Evolutionary conservation across 192 early-diverging fungal species (phyloP), one percentile per base, ranked within the genome.

Genomic region (Gigaspora rosea): DNA sequence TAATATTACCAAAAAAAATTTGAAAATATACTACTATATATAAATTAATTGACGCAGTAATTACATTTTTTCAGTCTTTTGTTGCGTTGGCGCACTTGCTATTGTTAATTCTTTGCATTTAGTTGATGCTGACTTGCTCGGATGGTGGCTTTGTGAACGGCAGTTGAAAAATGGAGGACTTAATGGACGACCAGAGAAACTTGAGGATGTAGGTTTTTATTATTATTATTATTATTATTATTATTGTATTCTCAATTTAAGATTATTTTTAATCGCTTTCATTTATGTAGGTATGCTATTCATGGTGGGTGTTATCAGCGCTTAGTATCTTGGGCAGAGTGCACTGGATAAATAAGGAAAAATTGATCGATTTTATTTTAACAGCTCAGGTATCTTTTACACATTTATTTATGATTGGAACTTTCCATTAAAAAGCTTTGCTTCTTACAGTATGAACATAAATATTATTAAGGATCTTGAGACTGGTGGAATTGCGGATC

Each of bases 221-320:
- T 58, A 48, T 22, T 49, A 58, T 11, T 15, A 12, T 47, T n/a
- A 18, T 32, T 2, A 33, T 63, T 18, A 35, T n/a, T 48, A 15
- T 59, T 58, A 41, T 12, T 36, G 20, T n/a, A 57, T 49, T 33
- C 32, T 15, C 27, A 27, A 27, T 27, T 15, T 8, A 46, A 62
- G 15, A 46, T 13, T 27, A 8, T 36, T 35, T 35, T 8, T 56
- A 41, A 7, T 57, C 2, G 9, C 56, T 57, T 72, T 0, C n/a
- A 11, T 69, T n/a, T 20, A 9, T 47, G 41, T 78, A 92, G 91
- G 89, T 93, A 4, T 99, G 97, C 79, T 99, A 99, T 80, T 97
- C 97, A 47, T 99, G 97, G 97, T 99, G 97, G 97, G 96, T 97
- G 0, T 79, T 97, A 54, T 96, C 95, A 12, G 89, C 94, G 46